phyloP scores from a whole-genome alignment of 202 grass and related monocot species.

The Schoenoplectus tabernaemontani region DNA sequence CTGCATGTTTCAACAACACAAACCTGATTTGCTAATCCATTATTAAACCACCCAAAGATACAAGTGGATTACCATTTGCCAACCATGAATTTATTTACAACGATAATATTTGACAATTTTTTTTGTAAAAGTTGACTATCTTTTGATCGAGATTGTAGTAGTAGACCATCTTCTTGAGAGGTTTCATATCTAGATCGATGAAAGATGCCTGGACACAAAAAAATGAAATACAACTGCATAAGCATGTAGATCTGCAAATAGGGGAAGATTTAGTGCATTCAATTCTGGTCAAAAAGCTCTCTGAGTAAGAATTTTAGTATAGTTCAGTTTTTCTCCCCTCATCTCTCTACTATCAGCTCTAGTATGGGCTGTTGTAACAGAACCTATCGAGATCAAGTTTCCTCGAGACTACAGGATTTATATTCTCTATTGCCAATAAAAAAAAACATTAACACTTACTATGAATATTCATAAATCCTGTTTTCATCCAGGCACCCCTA shows the following conservation, averaged over 20 bases:
- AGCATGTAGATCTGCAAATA: background rate
- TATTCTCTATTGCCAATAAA: background rate
- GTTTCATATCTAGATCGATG: slow-evolving; percentile 86
- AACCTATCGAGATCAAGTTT: background rate
- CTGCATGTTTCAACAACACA: background rate
- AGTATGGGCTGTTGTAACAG: background rate
- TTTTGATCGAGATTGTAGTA: slow-evolving; percentile 71
- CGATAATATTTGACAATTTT: slow-evolving; percentile 9
- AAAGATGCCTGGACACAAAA: slow-evolving; percentile 44
- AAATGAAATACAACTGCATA: background rate
- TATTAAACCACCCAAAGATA: background rate
- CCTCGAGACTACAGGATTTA: no score
- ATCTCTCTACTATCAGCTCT: background rate
- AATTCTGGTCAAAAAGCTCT: background rate
- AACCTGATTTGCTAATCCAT: background rate
- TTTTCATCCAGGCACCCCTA: background rate
- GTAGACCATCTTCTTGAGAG: slow-evolving; percentile 68
- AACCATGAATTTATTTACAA: background rate
- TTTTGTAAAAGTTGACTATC: slow-evolving; percentile 67
- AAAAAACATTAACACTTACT: background rate
- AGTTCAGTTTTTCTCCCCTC: background rate
- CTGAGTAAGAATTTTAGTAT: background rate
- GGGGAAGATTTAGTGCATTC: background rate
- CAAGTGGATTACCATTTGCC: background rate
- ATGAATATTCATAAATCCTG: background rate